Base-by-base conservation (phyloP, 2,329 filamentous ascomycete genomes). In the Helotiales sp. region DNA sequence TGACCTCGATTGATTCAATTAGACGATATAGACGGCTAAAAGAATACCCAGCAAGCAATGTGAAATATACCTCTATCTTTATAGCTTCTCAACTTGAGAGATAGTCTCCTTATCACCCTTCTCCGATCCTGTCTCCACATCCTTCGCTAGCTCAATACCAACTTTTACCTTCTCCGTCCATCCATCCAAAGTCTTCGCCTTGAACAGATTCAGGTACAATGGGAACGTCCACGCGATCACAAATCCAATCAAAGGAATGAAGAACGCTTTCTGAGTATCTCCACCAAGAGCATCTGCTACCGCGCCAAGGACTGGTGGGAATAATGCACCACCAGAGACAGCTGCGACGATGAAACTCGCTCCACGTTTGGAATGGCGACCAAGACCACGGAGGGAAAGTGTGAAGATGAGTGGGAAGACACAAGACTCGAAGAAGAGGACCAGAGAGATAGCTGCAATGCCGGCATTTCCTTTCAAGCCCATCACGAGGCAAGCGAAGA, bases 321-420 rank as follows among this genome's bases (percentile, higher is more conserved):
- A 68, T 0, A 65, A 46, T 6, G 67, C 68, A 2, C 68, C 69
- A 4, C 67, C 69, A n/a, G 53, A 60, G 9, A 66, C 63, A 7
- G 60, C 53, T 1, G 66, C 65, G 0, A 93, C 90, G 64, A 96
- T 88, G 73, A 86, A 91, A 1, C 89, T 88, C 0, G 88, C 86
- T 1, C 89, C 91, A 46, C 88, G 83, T 75, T 96, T 96, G 6
- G 88, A 91, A 66, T 92, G 83, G 19, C 84, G 81, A 1, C 91
- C 91, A 34, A 96, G 83, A 1, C 91, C 90, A 4, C 90, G 84
- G 61, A 96, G 87, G 1, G 88, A 89, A 10, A 96, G 80, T 2
- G 89, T 85, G 64, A 93, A 91, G 62, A 95, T 88, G 2, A 92
- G 87, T 0, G 91, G 91, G 80, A 91, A 96, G 66, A 90, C 85